These are phyloP conservation scores for Syzygium oleosum DNA, from an alignment of 345 rosid genomes.

Conservation along the genomic window DNA sequence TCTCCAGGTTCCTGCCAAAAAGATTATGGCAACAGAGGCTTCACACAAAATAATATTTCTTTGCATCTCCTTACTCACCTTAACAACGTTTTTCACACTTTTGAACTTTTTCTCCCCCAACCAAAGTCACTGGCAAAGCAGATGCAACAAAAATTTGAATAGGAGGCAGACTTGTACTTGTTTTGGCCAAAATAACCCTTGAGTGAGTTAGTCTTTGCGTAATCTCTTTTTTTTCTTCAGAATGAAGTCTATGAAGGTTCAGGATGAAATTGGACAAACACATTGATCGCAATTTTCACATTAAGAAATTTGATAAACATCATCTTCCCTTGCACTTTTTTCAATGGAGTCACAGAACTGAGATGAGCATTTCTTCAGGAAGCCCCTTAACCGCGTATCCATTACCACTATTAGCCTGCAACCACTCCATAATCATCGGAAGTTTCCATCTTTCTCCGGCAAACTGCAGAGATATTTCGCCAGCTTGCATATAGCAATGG, in stretches of 20 bases:
- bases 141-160: background rate
- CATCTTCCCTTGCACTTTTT: background rate
- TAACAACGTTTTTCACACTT: background rate
- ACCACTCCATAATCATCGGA: background rate
- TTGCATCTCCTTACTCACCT: background rate
- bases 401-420: background rate
- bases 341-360: background rate
- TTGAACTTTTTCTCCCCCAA: background rate
- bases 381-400: background rate
- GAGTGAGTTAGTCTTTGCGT: background rate
- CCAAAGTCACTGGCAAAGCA: background rate
- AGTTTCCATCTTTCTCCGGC: background rate
- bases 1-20: background rate
- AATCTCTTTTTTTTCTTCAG: background rate
- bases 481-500: background rate
- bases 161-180: background rate
- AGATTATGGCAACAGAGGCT: background rate
- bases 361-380: background rate
- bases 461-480: background rate
- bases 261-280: background rate
- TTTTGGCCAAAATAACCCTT: background rate
- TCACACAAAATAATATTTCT: background rate
- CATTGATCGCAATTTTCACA: background rate
- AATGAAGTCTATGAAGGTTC: background rate
- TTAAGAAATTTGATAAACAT: background rate